These are phyloP conservation scores for Fonsecaea pedrosoi DNA, from an alignment of 2,329 filamentous ascomycete species.

Conservation along the genomic window DNA sequence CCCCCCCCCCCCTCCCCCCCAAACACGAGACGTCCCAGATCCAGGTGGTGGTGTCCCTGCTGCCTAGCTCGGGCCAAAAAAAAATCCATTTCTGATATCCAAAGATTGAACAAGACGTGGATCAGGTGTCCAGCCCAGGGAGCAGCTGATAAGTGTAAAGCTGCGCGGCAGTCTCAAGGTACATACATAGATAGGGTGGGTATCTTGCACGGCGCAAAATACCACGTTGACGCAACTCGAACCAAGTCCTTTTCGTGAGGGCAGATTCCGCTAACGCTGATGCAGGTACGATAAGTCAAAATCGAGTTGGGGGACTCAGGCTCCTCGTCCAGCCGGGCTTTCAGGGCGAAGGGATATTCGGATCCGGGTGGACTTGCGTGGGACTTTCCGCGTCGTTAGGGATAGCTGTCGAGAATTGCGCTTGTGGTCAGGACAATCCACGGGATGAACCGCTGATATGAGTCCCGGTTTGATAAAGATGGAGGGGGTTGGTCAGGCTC, in stretches of 20 bases:
- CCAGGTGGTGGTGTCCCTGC: conserved; percentile 21
- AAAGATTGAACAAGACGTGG: background rate
- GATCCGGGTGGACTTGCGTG: conserved; percentile 36
- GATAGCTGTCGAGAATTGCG: background rate
- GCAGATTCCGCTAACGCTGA: conserved; percentile 21
- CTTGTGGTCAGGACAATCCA: background rate
- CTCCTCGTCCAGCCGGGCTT: conserved; percentile 18
- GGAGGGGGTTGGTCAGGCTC: background rate
- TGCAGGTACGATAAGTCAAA: conserved; percentile 13
- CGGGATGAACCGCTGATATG: background rate
- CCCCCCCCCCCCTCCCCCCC: too few species aligned
- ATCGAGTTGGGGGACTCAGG: conserved; percentile 2
- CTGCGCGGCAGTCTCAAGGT: background rate
- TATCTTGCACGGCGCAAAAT: conserved; percentile 15
- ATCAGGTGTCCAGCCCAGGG: background rate
- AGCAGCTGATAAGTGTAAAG: background rate
- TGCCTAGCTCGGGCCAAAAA: conserved; percentile 6
- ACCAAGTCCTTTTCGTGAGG: conserved; percentile 11
- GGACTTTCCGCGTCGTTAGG: conserved; percentile 40
- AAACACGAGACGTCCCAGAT: too few species aligned
- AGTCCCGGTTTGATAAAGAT: background rate
- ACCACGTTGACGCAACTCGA: conserved; percentile 12
- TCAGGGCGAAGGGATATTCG: conserved; percentile 3
- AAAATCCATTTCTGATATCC: conserved; percentile 7
- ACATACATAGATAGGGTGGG: background rate